Evolutionary conservation across 73 alveolate species (phyloP).

Genomic region (Tetrahymena elliotti): DNA sequence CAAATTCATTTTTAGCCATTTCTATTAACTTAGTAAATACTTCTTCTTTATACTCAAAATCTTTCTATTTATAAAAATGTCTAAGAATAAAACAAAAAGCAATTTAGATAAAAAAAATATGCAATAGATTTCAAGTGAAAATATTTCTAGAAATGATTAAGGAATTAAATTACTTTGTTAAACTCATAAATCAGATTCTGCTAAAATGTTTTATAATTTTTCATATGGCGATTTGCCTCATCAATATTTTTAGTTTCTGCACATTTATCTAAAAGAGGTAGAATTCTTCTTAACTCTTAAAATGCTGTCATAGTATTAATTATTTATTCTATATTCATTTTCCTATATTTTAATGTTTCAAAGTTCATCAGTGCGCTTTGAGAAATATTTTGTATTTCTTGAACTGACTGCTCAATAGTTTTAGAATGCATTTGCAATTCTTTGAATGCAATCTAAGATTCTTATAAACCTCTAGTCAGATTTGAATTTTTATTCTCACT

Average conservation of each 20-base stretch:
- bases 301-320: background rate
- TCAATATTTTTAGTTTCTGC: background rate
- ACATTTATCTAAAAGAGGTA: background rate
- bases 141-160: background rate
- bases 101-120: no score
- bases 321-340: background rate
- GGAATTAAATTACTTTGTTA: background rate
- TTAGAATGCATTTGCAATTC: background rate
- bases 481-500: background rate
- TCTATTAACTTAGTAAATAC: background rate
- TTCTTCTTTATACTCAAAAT: background rate
- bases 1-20: background rate
- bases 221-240: background rate
- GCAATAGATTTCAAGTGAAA: no score
- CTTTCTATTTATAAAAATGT: background rate
- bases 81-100: background rate
- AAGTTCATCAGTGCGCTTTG: background rate
- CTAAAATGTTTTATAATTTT: background rate
- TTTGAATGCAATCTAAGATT: background rate
- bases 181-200: background rate
- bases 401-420: background rate
- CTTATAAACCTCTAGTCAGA: background rate
- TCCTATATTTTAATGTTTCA: background rate
- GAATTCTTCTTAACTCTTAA: background rate
- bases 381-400: background rate